Evolutionary conservation across 140 eudicot species (phyloP).

Genomic region (Senecio squalidus): DNA sequence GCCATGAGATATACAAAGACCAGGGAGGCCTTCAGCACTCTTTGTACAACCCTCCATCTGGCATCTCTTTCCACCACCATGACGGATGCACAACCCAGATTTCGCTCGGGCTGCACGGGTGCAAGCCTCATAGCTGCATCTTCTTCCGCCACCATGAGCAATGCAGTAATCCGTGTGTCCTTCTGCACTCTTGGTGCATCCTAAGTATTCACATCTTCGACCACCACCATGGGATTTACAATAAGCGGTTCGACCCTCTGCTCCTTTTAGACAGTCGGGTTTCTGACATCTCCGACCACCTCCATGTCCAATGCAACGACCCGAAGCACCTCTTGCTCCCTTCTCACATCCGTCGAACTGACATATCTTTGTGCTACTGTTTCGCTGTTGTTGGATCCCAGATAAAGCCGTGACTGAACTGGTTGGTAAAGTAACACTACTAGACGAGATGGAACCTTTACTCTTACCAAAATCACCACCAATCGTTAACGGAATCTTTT

Average conservation of each 20-base stretch:
- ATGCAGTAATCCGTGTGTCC: constrained; percentile 88
- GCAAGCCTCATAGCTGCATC: constrained; percentile 71
- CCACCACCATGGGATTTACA: constrained; percentile 98
- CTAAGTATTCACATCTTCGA: constrained; percentile 68
- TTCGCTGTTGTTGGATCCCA: constrained; percentile 41
- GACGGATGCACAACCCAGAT: constrained; percentile 86
- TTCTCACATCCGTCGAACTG: constrained; percentile 67
- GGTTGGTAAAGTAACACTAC: constrained; percentile 20
- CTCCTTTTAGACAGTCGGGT: constrained; percentile 77
- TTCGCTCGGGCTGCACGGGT: constrained; percentile 74
- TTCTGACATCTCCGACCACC: constrained; percentile 91
- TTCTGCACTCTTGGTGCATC: constrained; percentile 89
- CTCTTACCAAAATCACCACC: not conserved
- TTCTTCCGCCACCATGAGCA: constrained; percentile 97
- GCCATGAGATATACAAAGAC: constrained; percentile 94
- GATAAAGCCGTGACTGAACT: constrained; percentile 78
- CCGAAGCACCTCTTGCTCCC: constrained; percentile 97
- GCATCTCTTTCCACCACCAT: constrained; percentile 96
- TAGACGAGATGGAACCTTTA: not conserved
- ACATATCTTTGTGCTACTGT: constrained; percentile 56
- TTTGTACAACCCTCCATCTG: constrained; percentile 64
- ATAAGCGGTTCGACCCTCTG: constrained; percentile 87
- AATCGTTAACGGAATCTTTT: not conserved
- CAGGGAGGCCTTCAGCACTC: constrained; percentile 88
- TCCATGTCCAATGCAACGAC: constrained; percentile 85